phyloP scores from a whole-genome alignment of 2,329 filamentous ascomycete species.

The Plectosphaerella cucumerina region DNA sequence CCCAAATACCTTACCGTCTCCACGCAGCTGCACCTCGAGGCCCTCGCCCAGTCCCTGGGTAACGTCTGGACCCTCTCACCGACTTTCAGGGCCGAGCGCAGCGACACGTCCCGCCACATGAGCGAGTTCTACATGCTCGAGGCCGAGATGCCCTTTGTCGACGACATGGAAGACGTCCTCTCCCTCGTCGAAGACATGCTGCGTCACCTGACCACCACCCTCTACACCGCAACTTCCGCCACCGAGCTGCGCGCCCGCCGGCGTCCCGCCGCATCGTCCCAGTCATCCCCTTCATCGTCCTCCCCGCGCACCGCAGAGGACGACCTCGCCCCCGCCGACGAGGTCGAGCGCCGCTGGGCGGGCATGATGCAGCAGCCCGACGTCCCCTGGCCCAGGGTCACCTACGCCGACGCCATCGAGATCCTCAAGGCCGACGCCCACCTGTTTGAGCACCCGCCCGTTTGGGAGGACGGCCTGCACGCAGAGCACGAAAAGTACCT shows the following conservation, averaged over 20 bases:
- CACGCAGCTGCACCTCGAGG: constrained; percentile 89
- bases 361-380: constrained; percentile 48
- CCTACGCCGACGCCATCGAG: constrained; percentile 74
- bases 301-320: constrained; percentile 19
- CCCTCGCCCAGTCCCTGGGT: constrained; percentile 80
- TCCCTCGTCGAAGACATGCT: constrained; percentile 77
- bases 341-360: constrained; percentile 67
- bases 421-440: constrained; percentile 57
- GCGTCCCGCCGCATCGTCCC: too few species aligned
- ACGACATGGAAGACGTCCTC: constrained; percentile 69
- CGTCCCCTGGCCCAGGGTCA: constrained; percentile 70
- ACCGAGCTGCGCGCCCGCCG: constrained; percentile 33
- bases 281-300: too few species aligned
- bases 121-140: constrained; percentile 99
- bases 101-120: constrained; percentile 87
- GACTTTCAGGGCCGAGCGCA: constrained; percentile 89
- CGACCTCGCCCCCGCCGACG: constrained; percentile 38
- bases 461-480: constrained; percentile 72
- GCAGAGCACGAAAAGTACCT: constrained; percentile 92
- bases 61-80: constrained; percentile 93
- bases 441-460: constrained; percentile 64
- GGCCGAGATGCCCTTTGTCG: constrained; percentile 78
- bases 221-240: constrained; percentile 36
- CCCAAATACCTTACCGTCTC: constrained; percentile 97
- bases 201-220: constrained; percentile 39